Evolutionary conservation across 805 yeast species (phyloP).

Genomic region (Candida schatavii): DNA sequence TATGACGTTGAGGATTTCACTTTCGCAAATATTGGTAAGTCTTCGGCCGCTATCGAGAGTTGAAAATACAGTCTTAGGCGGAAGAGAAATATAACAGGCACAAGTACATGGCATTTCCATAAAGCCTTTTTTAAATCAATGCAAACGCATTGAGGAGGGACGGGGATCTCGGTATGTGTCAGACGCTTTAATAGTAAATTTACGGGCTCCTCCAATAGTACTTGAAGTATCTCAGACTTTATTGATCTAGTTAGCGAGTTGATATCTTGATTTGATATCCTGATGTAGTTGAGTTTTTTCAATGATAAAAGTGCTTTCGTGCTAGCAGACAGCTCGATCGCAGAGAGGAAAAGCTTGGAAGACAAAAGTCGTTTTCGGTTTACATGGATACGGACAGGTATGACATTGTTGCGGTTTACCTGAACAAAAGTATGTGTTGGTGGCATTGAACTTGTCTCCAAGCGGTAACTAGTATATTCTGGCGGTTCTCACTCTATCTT

Average conservation of each 20-base stretch:
- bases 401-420: constrained; percentile 11
- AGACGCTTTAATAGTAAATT: constrained; percentile 6
- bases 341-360: constrained; percentile 9
- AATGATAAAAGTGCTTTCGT: constrained; percentile 22
- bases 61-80: neutral
- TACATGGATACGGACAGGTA: constrained; percentile 21
- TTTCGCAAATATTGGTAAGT: neutral
- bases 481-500: too few species aligned
- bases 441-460: too few species aligned
- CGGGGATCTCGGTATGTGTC: constrained; percentile 7
- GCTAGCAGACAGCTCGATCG: constrained; percentile 15
- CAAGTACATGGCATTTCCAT: constrained; percentile 23
- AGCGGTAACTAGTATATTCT: too few species aligned
- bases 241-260: constrained; percentile 17
- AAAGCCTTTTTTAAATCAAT: constrained; percentile 10
- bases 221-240: constrained; percentile 8
- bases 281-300: constrained; percentile 19
- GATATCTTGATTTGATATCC: constrained; percentile 23
- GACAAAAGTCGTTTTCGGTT: constrained; percentile 19
- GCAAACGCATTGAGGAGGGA: constrained; percentile 7
- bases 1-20: neutral
- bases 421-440: constrained; percentile 19
- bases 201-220: constrained; percentile 3
- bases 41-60: neutral
- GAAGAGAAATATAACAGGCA: constrained; percentile 18